Evolutionary conservation across 306 rosid species (phyloP), one percentile per base, ranked within the genome.

Genomic region (Vigna unguiculata): DNA sequence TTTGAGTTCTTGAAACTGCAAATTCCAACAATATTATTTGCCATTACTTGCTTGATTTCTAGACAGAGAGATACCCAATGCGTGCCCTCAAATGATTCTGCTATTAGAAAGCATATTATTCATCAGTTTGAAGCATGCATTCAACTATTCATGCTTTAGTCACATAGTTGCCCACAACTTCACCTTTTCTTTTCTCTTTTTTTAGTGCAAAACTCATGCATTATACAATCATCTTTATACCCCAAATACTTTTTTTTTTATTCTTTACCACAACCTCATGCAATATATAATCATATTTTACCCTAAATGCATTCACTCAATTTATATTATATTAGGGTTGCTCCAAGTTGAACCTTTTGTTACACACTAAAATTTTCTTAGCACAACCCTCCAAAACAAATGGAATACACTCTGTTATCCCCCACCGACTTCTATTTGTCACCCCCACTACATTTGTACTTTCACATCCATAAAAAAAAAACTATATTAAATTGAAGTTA

Each of bases 371-470:
- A 38, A 3, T 62, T 72, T 49, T 72, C 41, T 58, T 74, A 48
- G 64, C n/a, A 51, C 52, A 65, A 34, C 49, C 64, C 71, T 51
- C 57, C 83, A 71, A 54, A 65, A 78, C 24, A 83, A 82, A 88
- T 88, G 91, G 91, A 85, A 22, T 63, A 84, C 93, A 87, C 87
- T 68, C 84, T 84, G 85, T 82, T 75, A 68, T 53, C 54, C 36
- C 22, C 70, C 45, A 38, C 85, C 55, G 51, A 81, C 81, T 68
- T 45, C 78, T 60, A 6, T 54, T 9, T 57, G 71, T 80, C 86
- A 70, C 62, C 76, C 76, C 62, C 79, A 72, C 76, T 57, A 54
- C 70, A 9, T 40, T 59, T 17, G 34, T 8, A 38, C 43, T 38
- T 38, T 38, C 7, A 34, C 38, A 32, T 32, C 38, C 38, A 32